phyloP scores from a whole-genome alignment of 1,139 yeast genomes.

The Pneumocystis oryctolagi region DNA sequence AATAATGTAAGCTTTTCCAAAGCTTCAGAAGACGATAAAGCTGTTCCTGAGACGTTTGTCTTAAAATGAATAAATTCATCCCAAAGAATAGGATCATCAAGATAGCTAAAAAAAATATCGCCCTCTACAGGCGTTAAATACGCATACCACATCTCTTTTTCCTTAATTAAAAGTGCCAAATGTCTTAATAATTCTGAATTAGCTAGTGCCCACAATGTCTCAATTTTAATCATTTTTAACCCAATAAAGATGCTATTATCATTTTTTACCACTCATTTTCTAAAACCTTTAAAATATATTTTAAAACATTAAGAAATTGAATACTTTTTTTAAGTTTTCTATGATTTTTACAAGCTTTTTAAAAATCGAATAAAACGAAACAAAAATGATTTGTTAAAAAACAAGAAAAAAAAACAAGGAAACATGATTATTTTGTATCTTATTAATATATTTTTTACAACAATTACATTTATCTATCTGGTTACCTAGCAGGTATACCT shows the following conservation, averaged over 20 bases:
- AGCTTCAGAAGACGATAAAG: constrained; percentile 14
- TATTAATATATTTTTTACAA: neutral
- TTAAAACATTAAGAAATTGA: neutral
- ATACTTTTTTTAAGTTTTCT: neutral
- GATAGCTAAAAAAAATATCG: neutral
- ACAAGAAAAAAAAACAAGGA: neutral
- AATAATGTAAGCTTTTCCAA: constrained; percentile 4
- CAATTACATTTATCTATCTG: neutral
- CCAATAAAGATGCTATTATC: neutral
- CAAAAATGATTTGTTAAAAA: neutral
- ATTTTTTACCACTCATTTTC: neutral
- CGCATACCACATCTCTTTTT: neutral
- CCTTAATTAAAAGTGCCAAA: neutral
- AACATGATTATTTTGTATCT: neutral
- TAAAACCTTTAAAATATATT: neutral
- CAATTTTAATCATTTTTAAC: neutral
- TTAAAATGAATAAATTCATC: neutral
- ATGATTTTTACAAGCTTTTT: neutral
- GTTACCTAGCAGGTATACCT: neutral
- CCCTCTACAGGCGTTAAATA: neutral
- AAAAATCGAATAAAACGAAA: neutral
- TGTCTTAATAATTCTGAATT: neutral
- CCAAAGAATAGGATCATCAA: neutral
- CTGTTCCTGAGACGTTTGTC: neutral
- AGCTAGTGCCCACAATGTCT: neutral